phyloP scores from a whole-genome alignment of 1,284 basidiomycete species.

The Trametes polyzona region DNA sequence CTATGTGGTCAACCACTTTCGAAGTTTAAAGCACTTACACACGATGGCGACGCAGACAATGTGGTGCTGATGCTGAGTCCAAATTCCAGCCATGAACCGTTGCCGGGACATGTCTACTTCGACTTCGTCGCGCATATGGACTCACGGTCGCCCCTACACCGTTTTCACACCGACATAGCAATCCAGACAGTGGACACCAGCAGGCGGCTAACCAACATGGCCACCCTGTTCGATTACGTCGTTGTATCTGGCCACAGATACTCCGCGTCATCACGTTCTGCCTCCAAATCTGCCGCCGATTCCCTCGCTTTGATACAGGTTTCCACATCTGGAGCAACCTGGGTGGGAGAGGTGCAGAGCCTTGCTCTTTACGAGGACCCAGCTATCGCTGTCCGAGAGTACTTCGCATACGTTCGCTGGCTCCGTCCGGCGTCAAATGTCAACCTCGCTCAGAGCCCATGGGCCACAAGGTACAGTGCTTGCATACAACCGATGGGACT shows the following conservation, averaged over 20 bases:
- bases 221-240: background rate
- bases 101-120: background rate
- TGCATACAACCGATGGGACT: no score
- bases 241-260: background rate
- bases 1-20: background rate
- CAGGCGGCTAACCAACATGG: background rate
- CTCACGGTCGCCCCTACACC: background rate
- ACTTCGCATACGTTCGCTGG: constrained; percentile 2
- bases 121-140: background rate
- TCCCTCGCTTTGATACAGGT: background rate
- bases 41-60: background rate
- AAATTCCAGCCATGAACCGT: no score
- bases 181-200: background rate
- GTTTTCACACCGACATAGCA: background rate
- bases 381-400: background rate
- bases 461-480: background rate
- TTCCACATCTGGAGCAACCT: background rate
- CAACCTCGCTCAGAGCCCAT: background rate
- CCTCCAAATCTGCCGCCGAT: background rate
- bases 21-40: background rate
- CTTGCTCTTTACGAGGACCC: background rate
- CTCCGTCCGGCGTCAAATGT: background rate
- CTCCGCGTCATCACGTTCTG: background rate
- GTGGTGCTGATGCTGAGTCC: background rate
- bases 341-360: background rate